A percentile compares a stretch with the other conserved stretches of the same genome.
Evolutionary conservation across 345 rosid genomes (phyloP).

Genomic region (Melaleuca quinquenervia): DNA sequence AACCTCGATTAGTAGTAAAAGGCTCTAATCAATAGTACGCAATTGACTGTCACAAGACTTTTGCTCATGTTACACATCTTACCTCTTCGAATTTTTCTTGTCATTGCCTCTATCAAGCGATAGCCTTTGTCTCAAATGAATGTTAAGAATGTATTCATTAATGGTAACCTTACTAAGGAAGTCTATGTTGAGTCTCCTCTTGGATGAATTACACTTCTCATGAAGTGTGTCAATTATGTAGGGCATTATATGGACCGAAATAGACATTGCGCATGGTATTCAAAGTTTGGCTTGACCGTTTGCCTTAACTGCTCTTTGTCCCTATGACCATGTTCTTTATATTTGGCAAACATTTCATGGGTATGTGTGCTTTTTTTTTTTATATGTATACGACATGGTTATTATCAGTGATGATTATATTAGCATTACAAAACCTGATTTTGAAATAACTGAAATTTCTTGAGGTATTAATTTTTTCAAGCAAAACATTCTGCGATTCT

Average conservation of each 20-base stretch:
- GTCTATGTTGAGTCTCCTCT: background rate
- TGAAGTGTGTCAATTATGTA: background rate
- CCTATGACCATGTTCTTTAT: background rate
- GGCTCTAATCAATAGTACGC: accelerated
- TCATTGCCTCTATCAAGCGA: background rate
- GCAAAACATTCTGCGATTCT: background rate
- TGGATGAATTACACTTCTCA: background rate
- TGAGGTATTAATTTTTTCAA: background rate
- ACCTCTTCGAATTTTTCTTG: background rate
- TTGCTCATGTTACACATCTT: background rate
- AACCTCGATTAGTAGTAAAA: background rate
- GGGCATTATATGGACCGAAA: background rate
- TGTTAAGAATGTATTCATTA: background rate
- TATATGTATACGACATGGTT: background rate
- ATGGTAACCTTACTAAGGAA: background rate
- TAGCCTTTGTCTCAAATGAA: accelerated
- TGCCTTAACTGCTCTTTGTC: background rate
- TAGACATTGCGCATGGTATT: background rate
- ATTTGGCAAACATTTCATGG: background rate
- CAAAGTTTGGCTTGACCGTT: background rate
- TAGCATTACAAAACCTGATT: background rate
- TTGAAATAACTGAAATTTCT: background rate
- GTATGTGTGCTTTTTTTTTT: background rate
- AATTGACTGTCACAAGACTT: background rate
- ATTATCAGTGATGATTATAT: background rate